These are phyloP conservation scores for Aspergillus texensis DNA, from an alignment of 2,329 filamentous ascomycete species.

Conservation along the genomic window DNA sequence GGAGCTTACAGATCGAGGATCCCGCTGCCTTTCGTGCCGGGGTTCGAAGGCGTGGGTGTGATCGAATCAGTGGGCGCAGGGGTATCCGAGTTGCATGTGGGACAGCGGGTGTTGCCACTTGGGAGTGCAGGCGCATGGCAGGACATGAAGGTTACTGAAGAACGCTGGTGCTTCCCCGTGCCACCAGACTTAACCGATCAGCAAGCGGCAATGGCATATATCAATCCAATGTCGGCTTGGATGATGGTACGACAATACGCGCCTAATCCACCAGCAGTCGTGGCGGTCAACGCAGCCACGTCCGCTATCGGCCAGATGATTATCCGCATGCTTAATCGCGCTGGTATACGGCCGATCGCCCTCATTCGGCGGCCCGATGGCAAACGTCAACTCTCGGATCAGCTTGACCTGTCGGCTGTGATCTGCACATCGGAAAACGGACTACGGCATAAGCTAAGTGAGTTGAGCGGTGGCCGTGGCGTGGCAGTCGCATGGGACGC, in stretches of 20 bases:
- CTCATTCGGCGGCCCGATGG: background rate
- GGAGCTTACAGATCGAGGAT: too few relatives aligned
- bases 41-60: background rate
- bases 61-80: background rate
- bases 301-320: background rate
- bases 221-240: background rate
- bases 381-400: background rate
- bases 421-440: background rate
- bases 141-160: background rate
- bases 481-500: background rate
- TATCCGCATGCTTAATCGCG: background rate
- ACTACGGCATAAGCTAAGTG: background rate
- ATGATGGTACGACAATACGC: background rate
- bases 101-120: background rate
- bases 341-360: background rate
- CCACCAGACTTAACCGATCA: background rate
- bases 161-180: background rate
- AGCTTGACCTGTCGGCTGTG: background rate
- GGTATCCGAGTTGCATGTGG: background rate
- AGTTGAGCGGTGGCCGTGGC: background rate
- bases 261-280: too few relatives aligned
- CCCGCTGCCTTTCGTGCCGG: too few relatives aligned
- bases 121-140: background rate
- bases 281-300: background rate
- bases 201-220: background rate